These are phyloP conservation scores for Neofusicoccum parvum DNA, from an alignment of 2,329 filamentous ascomycete genomes.

Conservation along the genomic window DNA sequence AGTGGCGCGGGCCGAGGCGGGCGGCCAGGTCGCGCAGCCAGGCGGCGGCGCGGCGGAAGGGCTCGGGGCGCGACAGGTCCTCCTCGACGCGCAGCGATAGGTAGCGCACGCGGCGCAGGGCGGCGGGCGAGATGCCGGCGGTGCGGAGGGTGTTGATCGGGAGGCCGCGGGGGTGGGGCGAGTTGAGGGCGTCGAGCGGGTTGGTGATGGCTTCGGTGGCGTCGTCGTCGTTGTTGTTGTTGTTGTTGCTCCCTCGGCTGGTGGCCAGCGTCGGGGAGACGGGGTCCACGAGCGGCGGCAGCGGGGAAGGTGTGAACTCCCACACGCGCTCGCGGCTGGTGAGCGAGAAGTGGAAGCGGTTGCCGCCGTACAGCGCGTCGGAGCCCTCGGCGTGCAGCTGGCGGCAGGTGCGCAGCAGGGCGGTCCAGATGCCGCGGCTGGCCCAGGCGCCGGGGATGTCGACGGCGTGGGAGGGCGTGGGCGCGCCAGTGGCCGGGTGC, in stretches of 20 bases:
- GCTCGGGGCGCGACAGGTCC: slow-evolving; percentile 11
- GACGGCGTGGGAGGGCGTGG: slow-evolving; percentile 4
- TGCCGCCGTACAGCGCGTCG: slow-evolving; percentile 25
- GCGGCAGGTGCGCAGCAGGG: slow-evolving; percentile 24
- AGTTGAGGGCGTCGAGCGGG: slow-evolving; percentile 3
- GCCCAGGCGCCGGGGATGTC: slow-evolving; percentile 2
- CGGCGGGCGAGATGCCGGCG: neutral
- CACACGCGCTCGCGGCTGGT: slow-evolving; percentile 17
- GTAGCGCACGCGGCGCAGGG: slow-evolving; percentile 15
- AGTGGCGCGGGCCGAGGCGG: neutral
- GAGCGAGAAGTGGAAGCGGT: slow-evolving; percentile 25
- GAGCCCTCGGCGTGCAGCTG: slow-evolving; percentile 26
- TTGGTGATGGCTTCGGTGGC: too few relatives aligned
- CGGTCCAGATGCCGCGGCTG: slow-evolving; percentile 3
- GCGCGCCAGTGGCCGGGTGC: neutral
- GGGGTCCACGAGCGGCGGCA: neutral
- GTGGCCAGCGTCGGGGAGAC: too few relatives aligned
- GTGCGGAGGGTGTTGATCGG: slow-evolving; percentile 17
- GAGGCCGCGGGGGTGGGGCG: slow-evolving; percentile 4
- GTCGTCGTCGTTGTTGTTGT: neutral
- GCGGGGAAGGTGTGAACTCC: neutral
- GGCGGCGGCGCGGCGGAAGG: slow-evolving; percentile 12
- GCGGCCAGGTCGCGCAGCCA: slow-evolving; percentile 17
- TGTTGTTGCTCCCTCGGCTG: neutral
- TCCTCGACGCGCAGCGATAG: slow-evolving; percentile 13